These are phyloP conservation scores for Trypethelium eluteriae DNA, from an alignment of 495 filamentous ascomycete species.

Conservation along the genomic window DNA sequence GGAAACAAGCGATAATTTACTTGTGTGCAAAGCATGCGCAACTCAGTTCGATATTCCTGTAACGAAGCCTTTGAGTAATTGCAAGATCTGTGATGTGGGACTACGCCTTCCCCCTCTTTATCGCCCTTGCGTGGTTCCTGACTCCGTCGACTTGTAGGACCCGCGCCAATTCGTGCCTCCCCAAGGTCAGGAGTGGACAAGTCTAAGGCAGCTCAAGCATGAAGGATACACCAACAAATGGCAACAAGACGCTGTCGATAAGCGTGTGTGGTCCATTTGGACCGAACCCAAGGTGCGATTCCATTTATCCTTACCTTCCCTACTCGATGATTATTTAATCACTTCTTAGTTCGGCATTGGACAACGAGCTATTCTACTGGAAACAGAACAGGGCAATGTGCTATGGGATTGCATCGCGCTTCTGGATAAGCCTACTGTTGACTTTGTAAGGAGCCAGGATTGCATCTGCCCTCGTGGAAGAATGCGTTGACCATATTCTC, in stretches of 20 bases:
- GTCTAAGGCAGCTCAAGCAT: conserved; percentile 12
- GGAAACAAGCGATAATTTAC: conserved; percentile 38
- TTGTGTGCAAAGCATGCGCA: conserved; percentile 61
- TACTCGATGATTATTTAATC: conserved; percentile 9
- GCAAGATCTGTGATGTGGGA: conserved; percentile 68
- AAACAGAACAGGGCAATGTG: conserved; percentile 53
- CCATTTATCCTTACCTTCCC: not conserved
- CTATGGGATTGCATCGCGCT: conserved; percentile 68
- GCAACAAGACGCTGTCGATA: conserved; percentile 32
- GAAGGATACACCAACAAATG: conserved; percentile 37
- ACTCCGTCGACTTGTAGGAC: conserved; percentile 34
- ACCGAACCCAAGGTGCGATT: conserved; percentile 48
- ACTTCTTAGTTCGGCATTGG: conserved; percentile 52
- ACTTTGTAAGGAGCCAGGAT: conserved; percentile 19
- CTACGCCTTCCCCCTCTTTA: not conserved
- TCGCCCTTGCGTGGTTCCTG: not conserved
- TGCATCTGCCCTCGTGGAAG: not conserved
- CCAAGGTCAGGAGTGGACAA: conserved; percentile 28
- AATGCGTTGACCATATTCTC: not conserved
- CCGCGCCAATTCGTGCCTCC: conserved; percentile 58
- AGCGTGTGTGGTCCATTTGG: conserved; percentile 44
- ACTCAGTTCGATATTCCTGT: conserved; percentile 55
- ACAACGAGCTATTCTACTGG: conserved; percentile 59
- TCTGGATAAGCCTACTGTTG: conserved; percentile 53
- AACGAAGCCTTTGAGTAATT: conserved; percentile 41